Evolutionary conservation across 305 asterid genomes (phyloP), one percentile per base, ranked within the genome.

Genomic region (Vinca major): DNA sequence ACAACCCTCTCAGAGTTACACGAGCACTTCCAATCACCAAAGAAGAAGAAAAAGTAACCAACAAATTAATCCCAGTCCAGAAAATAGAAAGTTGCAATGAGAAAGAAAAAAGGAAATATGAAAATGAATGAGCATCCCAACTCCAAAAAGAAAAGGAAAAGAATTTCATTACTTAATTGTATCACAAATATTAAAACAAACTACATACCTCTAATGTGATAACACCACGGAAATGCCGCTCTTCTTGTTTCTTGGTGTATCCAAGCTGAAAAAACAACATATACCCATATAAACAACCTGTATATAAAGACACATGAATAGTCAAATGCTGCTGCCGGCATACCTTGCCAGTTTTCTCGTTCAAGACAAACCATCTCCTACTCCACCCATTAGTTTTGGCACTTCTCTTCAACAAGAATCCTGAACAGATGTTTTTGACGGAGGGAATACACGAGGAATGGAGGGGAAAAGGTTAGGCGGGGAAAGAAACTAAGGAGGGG

Each of bases 201-300:
- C 11, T 45, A 45, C 58, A 70, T 73, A 89, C 97, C 97, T 93
- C 96, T 79, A 93, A 85, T 68, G 89, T 91, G 62, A 93, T 84
- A 67, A 89, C 93, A 69, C 99, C 99, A 69, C 96, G 97, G 69
- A 93, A 93, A 75, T 88, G 91, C 5, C 86, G 79, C 74, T 93
- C 99, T 83, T 93, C 99, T 80, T 85, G 96, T 78, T 89, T 89
- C 80, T 93, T 91, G 20, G 99, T 93, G 85, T 93, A 93, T 47
- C 99, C 99, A 76, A 93, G 96, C 99, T 93, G 95, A 73, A 86
- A 47, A 65, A 73, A 37, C 3, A 17, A 53, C 41, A 20, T 21
- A 9, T 4, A 4, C 14, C 5, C 8, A 50, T 9, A 56, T n/a
- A 12, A 65, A 65, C 19, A 56, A 4, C 40, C 11, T 4, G 16